Base-by-base conservation (phyloP, 345 rosid species). In the Acer saccharum region DNA sequence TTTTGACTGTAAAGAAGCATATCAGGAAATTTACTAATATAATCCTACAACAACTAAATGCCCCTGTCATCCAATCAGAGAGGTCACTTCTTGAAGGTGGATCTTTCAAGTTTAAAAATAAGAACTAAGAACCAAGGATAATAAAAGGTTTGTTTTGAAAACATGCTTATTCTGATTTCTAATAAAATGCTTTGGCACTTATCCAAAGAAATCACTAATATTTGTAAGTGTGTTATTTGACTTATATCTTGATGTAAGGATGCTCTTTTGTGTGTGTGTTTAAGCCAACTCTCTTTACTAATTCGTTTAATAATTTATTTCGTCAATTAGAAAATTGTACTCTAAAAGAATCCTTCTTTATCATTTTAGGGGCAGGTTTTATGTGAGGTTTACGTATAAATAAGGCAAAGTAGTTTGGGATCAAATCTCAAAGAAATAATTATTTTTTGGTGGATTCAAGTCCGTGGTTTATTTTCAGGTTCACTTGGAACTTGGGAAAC, bases 111-210 rank as follows among this genome's bases (percentile, higher is more conserved):
- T 39, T 7, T 18, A 41, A 18, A 23, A 66, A 25, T 66, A 46
- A 39, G 14, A 39, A 66, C 48, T 66, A 46, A 39, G 14, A 39
- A 66, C 23, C 18, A 66, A 66, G 50, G 46, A 0, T 8, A 66
- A 66, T 66, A 39, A 39, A 66, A 13, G 44, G n/a, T 66, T 66
- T 66, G 20, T n/a, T 66, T 66, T 66, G 8, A 66, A 14, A 66
- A 17, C 44, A 41, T 7, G 4, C 6, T 39, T 10, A 1, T 35
- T 41, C 25, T 39, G 18, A 32, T 66, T 66, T 66, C 69, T 66
- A 39, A 65, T 66, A 35, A 44, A 2, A 66, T 39, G 41, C 11
- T 18, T 66, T 46, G 29, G 29, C 25, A 39, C 50, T 18, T 66
- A 35, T 65, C 44, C 68, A 66, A 35, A 9, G 69, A 39, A 66